phyloP scores from a whole-genome alignment of 345 rosid species.

The Lenwebbia sp. region DNA sequence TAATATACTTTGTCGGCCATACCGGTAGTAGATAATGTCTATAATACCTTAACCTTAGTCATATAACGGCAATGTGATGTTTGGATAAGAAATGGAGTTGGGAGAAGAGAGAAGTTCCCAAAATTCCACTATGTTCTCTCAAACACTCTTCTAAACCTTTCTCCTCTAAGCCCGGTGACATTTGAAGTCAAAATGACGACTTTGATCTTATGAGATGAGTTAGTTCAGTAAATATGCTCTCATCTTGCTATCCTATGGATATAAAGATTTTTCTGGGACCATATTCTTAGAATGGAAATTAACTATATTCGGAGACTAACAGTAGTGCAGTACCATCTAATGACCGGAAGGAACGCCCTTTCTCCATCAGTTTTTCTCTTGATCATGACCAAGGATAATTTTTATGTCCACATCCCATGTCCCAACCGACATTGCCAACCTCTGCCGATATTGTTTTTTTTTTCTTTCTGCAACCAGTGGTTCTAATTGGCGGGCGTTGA shows the following conservation, averaged over 20 bases:
- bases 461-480: not conserved
- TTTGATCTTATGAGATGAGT: not conserved
- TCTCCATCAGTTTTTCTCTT: not conserved
- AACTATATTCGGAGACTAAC: not conserved
- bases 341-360: not conserved
- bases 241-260: not conserved
- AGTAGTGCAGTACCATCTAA: not conserved
- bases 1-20: too few species aligned
- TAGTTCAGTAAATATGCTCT: not conserved
- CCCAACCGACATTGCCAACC: not conserved
- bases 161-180: not conserved
- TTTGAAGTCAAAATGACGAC: not conserved
- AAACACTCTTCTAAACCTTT: not conserved
- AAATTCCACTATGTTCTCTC: not conserved
- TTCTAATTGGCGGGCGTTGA: not conserved
- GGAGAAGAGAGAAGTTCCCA: not conserved
- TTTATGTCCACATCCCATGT: not conserved
- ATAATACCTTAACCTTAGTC: not conserved
- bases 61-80: not conserved
- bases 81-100: not conserved
- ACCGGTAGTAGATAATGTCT: too few species aligned
- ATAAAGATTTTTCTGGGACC: not conserved
- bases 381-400: not conserved
- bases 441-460: not conserved
- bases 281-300: not conserved